These are phyloP conservation scores for Ettlia oleoabundans DNA, from an alignment of 139 green algal genomes.

Conservation along the genomic window DNA sequence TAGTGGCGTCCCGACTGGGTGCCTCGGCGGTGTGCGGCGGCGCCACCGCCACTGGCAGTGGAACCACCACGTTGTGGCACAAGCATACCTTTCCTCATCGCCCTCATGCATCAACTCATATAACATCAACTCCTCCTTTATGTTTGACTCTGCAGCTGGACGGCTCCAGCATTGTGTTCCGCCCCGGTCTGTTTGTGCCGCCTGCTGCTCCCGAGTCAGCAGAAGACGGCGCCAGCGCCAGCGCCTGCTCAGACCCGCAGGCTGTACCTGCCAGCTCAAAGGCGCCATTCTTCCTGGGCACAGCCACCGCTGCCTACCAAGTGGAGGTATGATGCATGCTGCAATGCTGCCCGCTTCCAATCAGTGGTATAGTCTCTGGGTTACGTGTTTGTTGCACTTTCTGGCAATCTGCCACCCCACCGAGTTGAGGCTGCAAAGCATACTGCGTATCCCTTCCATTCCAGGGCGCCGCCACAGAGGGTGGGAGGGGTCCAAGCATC, in stretches of 20 bases:
- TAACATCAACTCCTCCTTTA: no score
- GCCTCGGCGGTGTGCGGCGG: no score
- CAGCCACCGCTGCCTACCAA: constrained; percentile 12
- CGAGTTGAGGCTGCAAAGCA: neutral
- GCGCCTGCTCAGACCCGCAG: neutral
- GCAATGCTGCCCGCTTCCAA: no score
- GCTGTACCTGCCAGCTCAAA: neutral
- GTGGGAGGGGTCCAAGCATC: constrained; percentile 45
- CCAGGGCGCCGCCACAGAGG: constrained; percentile 30
- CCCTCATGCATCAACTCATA: no score
- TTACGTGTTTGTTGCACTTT: no score
- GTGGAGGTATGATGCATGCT: neutral
- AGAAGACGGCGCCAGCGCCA: neutral
- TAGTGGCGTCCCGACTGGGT: no score
- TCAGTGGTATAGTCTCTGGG: no score
- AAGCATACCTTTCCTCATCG: no score
- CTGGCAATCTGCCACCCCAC: neutral
- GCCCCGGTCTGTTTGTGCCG: neutral
- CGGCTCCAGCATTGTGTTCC: neutral
- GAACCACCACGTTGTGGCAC: no score
- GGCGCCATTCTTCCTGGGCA: constrained; percentile 6
- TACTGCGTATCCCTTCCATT: neutral
- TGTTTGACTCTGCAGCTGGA: constrained; percentile 15
- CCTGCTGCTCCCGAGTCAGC: no score
- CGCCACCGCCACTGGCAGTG: no score